Percentiles rank a stretch among this genome's conserved stretches.
Conservation (phyloP, 208 protist species). For the Leishmania gerbilli region DNA sequence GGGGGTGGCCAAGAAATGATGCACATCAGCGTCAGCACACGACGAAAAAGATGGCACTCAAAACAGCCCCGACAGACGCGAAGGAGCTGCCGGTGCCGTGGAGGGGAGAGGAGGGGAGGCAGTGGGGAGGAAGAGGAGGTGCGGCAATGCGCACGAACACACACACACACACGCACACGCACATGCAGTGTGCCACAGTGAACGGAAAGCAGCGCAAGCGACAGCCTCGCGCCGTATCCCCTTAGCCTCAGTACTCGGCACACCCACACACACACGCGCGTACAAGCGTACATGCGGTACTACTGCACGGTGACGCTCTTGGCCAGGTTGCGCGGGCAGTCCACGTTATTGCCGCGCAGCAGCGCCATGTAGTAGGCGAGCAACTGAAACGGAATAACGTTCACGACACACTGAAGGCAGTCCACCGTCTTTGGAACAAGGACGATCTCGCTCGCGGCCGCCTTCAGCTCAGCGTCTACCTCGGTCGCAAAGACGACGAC, state of each 20-base stretch:
- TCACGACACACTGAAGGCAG: constrained; percentile 91
- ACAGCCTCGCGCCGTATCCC: not conserved
- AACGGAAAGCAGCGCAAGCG: not conserved
- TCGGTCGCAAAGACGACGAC: constrained; percentile 73
- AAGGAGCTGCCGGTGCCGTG: not conserved
- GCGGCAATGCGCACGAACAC: not conserved
- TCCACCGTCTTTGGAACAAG: constrained; percentile 85
- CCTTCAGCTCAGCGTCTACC: constrained; percentile 58
- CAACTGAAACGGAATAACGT: constrained; percentile 96
- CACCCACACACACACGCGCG: not conserved
- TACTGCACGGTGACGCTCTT: constrained; percentile 97
- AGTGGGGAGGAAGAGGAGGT: not conserved
- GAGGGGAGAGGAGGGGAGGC: not conserved
- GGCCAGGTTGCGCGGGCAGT: constrained; percentile 96
- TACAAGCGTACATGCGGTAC: not conserved
- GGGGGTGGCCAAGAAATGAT: not conserved
- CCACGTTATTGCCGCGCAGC: constrained; percentile 91
- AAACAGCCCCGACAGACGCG: not conserved
- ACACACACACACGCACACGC: not conserved
- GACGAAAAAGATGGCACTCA: too few relatives aligned
- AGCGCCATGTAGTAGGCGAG: constrained; percentile 96
- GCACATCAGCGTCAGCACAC: not conserved
- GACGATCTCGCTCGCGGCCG: constrained; percentile 37
- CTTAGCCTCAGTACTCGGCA: not conserved
- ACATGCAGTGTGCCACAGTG: not conserved